Conservation (phyloP, 176 grass and related monocot species). For the Carex scoparia region DNA sequence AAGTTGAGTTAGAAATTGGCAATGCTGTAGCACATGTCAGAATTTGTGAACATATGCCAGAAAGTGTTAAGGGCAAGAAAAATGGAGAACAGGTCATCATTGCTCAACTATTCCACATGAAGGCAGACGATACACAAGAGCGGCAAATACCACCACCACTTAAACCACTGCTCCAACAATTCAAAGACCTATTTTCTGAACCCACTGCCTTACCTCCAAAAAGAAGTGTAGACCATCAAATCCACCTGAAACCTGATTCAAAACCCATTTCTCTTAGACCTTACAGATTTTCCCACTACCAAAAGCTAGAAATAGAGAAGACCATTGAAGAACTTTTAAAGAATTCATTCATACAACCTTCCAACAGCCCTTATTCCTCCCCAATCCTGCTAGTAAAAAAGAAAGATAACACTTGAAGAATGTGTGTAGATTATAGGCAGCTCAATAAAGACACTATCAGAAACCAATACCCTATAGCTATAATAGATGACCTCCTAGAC, state of each 20-base stretch:
- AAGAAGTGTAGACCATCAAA: neutral
- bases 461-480: neutral
- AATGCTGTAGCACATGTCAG: too few species aligned
- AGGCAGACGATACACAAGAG: too few species aligned
- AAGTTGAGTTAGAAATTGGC: too few species aligned
- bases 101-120: neutral
- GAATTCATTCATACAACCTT: neutral
- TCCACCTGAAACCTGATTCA: neutral
- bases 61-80: too few species aligned
- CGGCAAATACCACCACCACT: neutral
- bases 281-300: neutral
- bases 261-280: neutral
- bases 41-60: too few species aligned
- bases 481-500: neutral
- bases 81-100: too few species aligned
- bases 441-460: neutral
- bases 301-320: neutral
- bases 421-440: neutral
- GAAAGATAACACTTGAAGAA: neutral
- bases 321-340: neutral
- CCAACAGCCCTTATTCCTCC: neutral
- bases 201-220: neutral
- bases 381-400: neutral
- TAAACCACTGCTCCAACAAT: neutral
- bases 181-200: neutral